These are phyloP conservation scores for Oryza meyeriana DNA, from an alignment of 176 grass and related monocot genomes.

Conservation along the genomic window DNA sequence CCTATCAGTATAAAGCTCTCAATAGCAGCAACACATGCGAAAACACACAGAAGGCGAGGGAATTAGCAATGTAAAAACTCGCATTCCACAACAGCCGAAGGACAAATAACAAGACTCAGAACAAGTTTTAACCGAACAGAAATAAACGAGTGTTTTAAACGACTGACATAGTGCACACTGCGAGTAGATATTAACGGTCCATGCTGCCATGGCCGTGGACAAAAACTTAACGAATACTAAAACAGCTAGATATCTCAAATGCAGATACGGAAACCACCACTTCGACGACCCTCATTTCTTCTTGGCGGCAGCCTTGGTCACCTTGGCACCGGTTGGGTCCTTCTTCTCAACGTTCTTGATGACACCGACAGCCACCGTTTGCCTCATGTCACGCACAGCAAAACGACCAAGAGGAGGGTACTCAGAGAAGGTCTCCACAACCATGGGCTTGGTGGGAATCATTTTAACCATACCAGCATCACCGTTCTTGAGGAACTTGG, in stretches of 20 bases:
- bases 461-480: neutral
- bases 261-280: neutral
- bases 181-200: neutral
- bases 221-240: neutral
- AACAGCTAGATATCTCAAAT: neutral
- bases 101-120: neutral
- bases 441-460: neutral
- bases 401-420: neutral
- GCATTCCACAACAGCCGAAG: neutral
- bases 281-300: slow-evolving; percentile 56
- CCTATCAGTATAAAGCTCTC: no score
- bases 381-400: neutral
- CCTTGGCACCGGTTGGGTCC: slow-evolving; percentile 72
- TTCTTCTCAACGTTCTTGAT: slow-evolving; percentile 89
- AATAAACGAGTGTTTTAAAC: neutral
- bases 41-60: no score
- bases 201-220: neutral
- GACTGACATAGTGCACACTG: neutral
- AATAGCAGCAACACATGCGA: no score
- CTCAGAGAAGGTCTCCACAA: neutral
- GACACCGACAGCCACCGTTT: slow-evolving; percentile 23
- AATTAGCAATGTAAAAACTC: neutral
- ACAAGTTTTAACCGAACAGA: neutral
- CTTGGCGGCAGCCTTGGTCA: slow-evolving; percentile 86
- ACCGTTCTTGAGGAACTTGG: neutral